Conservation (phyloP, 1,139 yeast species). For the Yamadazyma oceani region DNA sequence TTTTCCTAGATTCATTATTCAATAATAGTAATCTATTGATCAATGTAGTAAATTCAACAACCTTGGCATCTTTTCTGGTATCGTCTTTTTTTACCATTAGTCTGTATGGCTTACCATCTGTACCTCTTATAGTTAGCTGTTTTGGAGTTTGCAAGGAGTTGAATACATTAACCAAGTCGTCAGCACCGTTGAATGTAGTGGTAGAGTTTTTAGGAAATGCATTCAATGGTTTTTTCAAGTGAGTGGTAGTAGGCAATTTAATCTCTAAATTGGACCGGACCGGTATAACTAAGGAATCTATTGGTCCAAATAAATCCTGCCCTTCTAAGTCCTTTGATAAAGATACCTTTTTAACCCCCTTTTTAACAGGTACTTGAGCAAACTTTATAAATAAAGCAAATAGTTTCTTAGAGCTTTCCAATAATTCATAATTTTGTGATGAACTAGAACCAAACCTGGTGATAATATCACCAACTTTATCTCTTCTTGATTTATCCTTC, state of each 20-base stretch:
- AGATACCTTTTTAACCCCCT: slow-evolving; percentile 31
- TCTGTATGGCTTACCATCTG: slow-evolving; percentile 69
- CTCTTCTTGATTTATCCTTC: slow-evolving; percentile 54
- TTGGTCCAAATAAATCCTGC: slow-evolving; percentile 51
- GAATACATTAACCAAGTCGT: slow-evolving; percentile 66
- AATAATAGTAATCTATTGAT: slow-evolving; percentile 70
- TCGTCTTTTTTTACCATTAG: slow-evolving; percentile 90
- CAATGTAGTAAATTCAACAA: slow-evolving; percentile 89
- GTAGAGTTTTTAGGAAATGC: slow-evolving; percentile 57
- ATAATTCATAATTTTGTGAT: slow-evolving; percentile 7
- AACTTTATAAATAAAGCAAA: slow-evolving; percentile 37
- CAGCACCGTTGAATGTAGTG: slow-evolving; percentile 56
- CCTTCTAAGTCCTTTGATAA: slow-evolving; percentile 42
- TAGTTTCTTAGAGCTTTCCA: slow-evolving; percentile 33
- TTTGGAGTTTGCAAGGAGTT: slow-evolving; percentile 86
- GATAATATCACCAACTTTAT: slow-evolving; percentile 44
- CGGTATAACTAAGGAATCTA: slow-evolving; percentile 73
- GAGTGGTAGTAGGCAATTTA: slow-evolving; percentile 53
- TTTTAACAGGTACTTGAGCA: slow-evolving; percentile 36
- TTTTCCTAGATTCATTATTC: slow-evolving; percentile 70
- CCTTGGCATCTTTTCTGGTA: slow-evolving; percentile 90
- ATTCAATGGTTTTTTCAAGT: slow-evolving; percentile 39
- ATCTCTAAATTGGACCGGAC: slow-evolving; percentile 73
- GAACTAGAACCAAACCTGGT: slow-evolving; percentile 14
- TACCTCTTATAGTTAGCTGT: slow-evolving; percentile 72